Evolutionary conservation across 108 stramenopile genomes (phyloP), one percentile per base, ranked within the genome.

Genomic region (Seminavis robusta): DNA sequence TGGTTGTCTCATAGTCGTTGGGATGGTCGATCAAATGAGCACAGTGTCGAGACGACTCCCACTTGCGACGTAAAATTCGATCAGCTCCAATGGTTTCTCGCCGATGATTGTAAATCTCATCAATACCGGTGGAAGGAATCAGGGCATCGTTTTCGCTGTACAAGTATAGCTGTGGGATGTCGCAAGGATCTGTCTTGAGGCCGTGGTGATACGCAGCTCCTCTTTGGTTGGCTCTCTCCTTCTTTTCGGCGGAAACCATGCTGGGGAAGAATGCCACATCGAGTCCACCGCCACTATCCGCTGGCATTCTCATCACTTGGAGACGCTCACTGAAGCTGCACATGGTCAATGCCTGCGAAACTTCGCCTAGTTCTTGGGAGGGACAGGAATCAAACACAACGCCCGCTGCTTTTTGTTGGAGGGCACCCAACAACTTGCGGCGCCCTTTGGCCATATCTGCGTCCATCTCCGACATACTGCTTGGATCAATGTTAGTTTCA

Each of bases 321-420:
- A 38, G 21, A 26, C 30, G 41, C 27, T 81, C 80, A 33, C 50
- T 47, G 5, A 13, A 11, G 0, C 59, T 33, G 49, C 73, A 74
- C 32, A 63, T 49, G 15, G 64, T 32, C 31, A 81, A 39, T 9
- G 74, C 80, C 40, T 51, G 30, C 21, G 56, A 29, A 1, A 70
- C 49, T 38, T 47, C 45, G 0, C 34, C 52, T 41, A 48, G 36
- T 33, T 79, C 75, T 32, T 73, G 33, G 23, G 71, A 69, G 19
- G 90, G 90, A 42, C 81, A 68, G 20, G 90, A 91, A 67, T 91
- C 90, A 60, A 87, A 87, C 15, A 91, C 69, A 16, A 78, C 49
- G 1, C 90, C 90, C 23, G 37, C 47, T 21, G 81, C 56, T 25
- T 54, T 73, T 33, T 46, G 9, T 32, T 52, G 39, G 19, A 73